Evolutionary conservation across 1,284 basidiomycete genomes (phyloP).

Genomic region (Cryptococcus amylolentus): DNA sequence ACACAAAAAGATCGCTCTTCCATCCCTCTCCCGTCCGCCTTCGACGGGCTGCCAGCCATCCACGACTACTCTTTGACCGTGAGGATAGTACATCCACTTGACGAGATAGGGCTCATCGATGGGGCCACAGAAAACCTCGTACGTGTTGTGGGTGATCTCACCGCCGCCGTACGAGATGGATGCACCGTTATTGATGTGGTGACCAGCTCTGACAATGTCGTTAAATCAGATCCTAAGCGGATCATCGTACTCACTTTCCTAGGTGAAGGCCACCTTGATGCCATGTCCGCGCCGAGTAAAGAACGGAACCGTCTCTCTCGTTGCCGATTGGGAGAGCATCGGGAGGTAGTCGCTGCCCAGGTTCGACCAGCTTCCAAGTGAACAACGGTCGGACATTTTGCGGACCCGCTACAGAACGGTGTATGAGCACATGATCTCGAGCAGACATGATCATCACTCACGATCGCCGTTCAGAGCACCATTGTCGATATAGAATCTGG

Average conservation of each 20-base stretch:
- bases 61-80: slow-evolving; percentile 30
- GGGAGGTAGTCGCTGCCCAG: slow-evolving; percentile 28
- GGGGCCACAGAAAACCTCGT: slow-evolving; percentile 46
- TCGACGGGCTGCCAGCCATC: slow-evolving; percentile 45
- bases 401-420: slow-evolving; percentile 11
- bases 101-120: slow-evolving; percentile 29
- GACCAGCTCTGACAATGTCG: slow-evolving; percentile 25
- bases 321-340: slow-evolving; percentile 46
- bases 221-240: not conserved
- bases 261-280: slow-evolving; percentile 43
- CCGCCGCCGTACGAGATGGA: slow-evolving; percentile 41
- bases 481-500: slow-evolving; percentile 39
- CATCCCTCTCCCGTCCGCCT: slow-evolving; percentile 43
- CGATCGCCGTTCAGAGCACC: not conserved
- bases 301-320: slow-evolving; percentile 36
- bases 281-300: slow-evolving; percentile 44
- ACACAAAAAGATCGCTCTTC: slow-evolving; percentile 36
- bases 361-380: slow-evolving; percentile 43
- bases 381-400: slow-evolving; percentile 32
- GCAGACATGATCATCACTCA: no score
- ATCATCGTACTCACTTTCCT: slow-evolving; percentile 39
- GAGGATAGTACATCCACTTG: slow-evolving; percentile 42
- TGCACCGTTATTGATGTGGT: slow-evolving; percentile 35
- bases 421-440: no score
- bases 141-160: slow-evolving; percentile 38